Evolutionary conservation across 805 yeast species (phyloP).

Genomic region (Saccharomycodes ludwigii): DNA sequence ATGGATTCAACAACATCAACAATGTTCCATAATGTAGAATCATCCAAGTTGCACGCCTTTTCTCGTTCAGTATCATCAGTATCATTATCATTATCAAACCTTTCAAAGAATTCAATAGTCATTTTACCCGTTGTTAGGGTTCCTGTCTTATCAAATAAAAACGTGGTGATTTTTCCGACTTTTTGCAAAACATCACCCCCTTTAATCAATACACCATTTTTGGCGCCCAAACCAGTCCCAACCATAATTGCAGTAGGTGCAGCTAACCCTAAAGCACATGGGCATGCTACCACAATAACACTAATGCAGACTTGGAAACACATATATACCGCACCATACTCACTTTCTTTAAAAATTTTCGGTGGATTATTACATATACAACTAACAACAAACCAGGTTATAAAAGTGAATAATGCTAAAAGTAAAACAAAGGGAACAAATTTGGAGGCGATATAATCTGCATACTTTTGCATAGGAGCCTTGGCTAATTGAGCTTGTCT

Average conservation of each 20-base stretch:
- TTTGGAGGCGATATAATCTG: slow-evolving; percentile 72
- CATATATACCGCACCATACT: slow-evolving; percentile 42
- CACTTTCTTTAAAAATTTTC: slow-evolving; percentile 27
- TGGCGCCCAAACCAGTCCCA: slow-evolving; percentile 93
- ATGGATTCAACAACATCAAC: slow-evolving; percentile 47
- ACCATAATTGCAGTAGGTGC: slow-evolving; percentile 99
- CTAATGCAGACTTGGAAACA: slow-evolving; percentile 76
- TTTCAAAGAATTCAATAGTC: slow-evolving; percentile 26
- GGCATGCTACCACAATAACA: slow-evolving; percentile 95
- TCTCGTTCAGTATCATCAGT: slow-evolving; percentile 4
- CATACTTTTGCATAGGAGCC: slow-evolving; percentile 85
- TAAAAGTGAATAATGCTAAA: slow-evolving; percentile 56
- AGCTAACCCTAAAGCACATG: slow-evolving; percentile 94
- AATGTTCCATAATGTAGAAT: slow-evolving; percentile 36
- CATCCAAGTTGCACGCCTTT: slow-evolving; percentile 8
- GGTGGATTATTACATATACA: slow-evolving; percentile 31
- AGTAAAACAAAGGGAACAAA: slow-evolving; percentile 69
- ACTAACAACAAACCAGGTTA: slow-evolving; percentile 41
- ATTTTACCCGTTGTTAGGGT: slow-evolving; percentile 82
- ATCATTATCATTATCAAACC: slow-evolving; percentile 8
- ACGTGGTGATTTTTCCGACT: slow-evolving; percentile 48
- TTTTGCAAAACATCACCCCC: slow-evolving; percentile 84
- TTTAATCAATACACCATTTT: slow-evolving; percentile 78
- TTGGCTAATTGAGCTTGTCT: slow-evolving; percentile 79
- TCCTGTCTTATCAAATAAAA: slow-evolving; percentile 92